These are phyloP conservation scores for Mortierella antarctica DNA, from an alignment of 192 early-diverging fungal species.

Conservation along the genomic window DNA sequence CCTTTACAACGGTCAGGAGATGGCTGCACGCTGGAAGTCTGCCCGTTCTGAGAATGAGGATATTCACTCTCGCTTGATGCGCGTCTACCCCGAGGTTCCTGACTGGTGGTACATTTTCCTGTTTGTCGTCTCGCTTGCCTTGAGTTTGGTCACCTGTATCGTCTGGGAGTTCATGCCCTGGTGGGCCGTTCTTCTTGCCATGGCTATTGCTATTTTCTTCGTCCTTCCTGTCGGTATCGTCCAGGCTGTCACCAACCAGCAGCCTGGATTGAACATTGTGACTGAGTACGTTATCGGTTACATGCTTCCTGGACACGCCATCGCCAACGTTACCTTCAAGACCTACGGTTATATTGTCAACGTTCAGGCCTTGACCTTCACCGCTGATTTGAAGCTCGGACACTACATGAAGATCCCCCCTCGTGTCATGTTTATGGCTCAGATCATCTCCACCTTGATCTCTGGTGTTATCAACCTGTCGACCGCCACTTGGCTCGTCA, in stretches of 20 bases:
- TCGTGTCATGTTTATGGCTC: constrained; percentile 68
- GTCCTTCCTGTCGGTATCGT: constrained; percentile 87
- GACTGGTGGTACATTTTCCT: constrained; percentile 66
- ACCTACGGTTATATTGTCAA: constrained; percentile 83
- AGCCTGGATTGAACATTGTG: constrained; percentile 84
- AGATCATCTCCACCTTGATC: constrained; percentile 70
- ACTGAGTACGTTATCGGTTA: constrained; percentile 90
- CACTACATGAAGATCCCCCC: constrained; percentile 83
- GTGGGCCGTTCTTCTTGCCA: constrained; percentile 78
- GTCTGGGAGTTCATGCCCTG: constrained; percentile 72
- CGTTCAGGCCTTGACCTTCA: constrained; percentile 78
- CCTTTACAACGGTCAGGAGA: constrained; percentile 71
- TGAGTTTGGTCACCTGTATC: constrained; percentile 62
- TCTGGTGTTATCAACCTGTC: constrained; percentile 64
- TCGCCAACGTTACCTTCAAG: constrained; percentile 90
- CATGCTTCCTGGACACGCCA: constrained; percentile 80
- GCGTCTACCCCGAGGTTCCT: constrained; percentile 77
- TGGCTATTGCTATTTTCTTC: constrained; percentile 70
- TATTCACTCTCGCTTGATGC: constrained; percentile 79
- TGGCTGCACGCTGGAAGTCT: constrained; percentile 54
- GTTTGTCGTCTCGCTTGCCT: constrained; percentile 55
- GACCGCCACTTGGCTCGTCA: constrained; percentile 60
- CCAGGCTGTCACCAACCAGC: constrained; percentile 79
- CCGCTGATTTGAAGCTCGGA: constrained; percentile 79
- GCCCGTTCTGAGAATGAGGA: constrained; percentile 63